Evolutionary conservation across 331 rosid genomes (phyloP), one percentile per base, ranked within the genome.

Genomic region (Acacia concinna): DNA sequence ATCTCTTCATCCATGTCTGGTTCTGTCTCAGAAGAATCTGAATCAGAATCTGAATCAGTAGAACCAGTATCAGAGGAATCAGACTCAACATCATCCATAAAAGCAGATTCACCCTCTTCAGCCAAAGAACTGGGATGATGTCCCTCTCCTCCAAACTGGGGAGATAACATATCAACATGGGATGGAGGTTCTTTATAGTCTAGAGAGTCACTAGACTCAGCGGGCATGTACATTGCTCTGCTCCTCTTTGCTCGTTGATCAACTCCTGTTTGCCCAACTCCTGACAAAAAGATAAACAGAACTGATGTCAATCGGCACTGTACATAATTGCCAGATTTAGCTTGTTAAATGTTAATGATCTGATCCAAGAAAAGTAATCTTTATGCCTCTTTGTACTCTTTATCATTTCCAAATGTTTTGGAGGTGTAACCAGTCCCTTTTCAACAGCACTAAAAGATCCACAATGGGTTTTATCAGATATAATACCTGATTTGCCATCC

Each of bases 1-100:
- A 85, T 88, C 73, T 86, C 96, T 71, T 88, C 91, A 78, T 90
- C 96, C 81, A 84, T 76, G 60, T 91, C 97, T 28, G 78, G 88
- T 79, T 93, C 97, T 35, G 94, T 90, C 83, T 84, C 94, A 14
- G 97, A 93, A 81, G 98, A 87, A 89, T 93, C 97, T 31, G 87
- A 87, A 66, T 83, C 96, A 0, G 89, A 81, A 71, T 84, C 83
- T 17, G 83, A 23, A 43, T 69, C 44, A 47, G 93, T 84, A 59
- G 93, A 83, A 80, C 64, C 88, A 65, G 92, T 89, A 88, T 88
- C 96, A 79, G 94, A 88, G 74, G 94, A 87, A 84, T 87, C 92
- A n/a, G 89, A 79, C 76, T 80, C 93, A 68, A 68, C 88, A 67
- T 81, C 93, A 76, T 88, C 92, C 72, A 82, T 78, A 77, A 81